Evolutionary conservation across 2,329 filamentous ascomycete genomes (phyloP).

Genomic region (Pseudohalonectria lignicola): DNA sequence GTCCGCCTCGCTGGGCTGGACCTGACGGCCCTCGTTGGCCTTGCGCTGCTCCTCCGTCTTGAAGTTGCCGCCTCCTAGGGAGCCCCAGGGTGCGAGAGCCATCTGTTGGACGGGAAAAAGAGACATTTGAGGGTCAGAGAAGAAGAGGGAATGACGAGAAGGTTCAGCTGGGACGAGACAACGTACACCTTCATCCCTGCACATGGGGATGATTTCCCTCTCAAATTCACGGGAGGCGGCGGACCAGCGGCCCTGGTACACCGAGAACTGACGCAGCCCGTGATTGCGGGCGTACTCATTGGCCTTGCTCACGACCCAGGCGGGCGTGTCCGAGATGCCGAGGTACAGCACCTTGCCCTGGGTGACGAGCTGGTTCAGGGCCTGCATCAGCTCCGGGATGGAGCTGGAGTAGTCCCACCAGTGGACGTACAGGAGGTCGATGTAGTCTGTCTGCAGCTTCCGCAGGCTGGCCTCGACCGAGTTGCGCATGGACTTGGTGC

Average conservation of each 20-base stretch:
- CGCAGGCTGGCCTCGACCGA: constrained; percentile 45
- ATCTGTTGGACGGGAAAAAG: too few species aligned
- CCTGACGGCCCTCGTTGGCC: constrained; percentile 22
- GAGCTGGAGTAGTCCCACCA: constrained; percentile 46
- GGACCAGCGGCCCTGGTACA: constrained; percentile 57
- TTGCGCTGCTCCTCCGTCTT: constrained; percentile 19
- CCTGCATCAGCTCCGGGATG: constrained; percentile 49
- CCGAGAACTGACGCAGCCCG: constrained; percentile 44
- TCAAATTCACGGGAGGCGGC: constrained; percentile 55
- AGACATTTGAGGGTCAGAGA: too few species aligned
- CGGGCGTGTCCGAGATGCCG: constrained; percentile 45
- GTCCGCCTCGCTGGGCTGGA: constrained; percentile 38
- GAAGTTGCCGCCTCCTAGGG: constrained; percentile 30
- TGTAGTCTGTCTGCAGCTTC: constrained; percentile 57
- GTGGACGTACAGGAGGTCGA: constrained; percentile 48
- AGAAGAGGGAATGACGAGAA: too few species aligned
- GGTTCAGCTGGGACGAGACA: too few species aligned
- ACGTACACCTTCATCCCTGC: constrained; percentile 36
- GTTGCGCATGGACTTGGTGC: constrained; percentile 46
- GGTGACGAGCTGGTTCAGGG: constrained; percentile 38
- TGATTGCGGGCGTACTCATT: constrained; percentile 50
- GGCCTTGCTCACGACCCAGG: constrained; percentile 41
- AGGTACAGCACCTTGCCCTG: constrained; percentile 48
- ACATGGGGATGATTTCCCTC: constrained; percentile 60
- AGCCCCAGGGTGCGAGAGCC: constrained; percentile 42